Evolutionary conservation across 2,329 filamentous ascomycete species (phyloP), one percentile per base, ranked within the genome.

Genomic region (Ceratocystis albifundus): DNA sequence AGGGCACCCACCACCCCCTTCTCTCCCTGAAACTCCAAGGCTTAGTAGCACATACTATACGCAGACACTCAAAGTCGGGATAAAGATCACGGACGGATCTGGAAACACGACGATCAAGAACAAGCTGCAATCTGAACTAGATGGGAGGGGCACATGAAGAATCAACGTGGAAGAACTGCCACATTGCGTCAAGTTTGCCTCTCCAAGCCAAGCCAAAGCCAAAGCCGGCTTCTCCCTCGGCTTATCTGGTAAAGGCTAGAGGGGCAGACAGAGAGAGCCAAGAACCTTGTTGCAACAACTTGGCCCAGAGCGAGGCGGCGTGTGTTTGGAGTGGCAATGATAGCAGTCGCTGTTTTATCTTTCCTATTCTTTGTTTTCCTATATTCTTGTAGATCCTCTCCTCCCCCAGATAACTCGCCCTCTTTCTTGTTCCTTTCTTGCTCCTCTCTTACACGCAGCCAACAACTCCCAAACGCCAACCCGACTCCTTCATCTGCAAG

Each of bases 401-500:
- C 25, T 17, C 22, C n/a, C 22, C n/a, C 8, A 32, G 22, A 7
- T 15, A 12, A 12, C 32, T 62, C 15, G 41, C 15, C 7, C 22
- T 63, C 25, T 20, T 50, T n/a, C 20, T 63, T 30, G 46, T 63
- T 7, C 28, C 10, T 12, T 30, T n/a, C 10, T n/a, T n/a, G 15
- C 10, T 53, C n/a, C 17, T 25, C n/a, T n/a, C 48, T 25, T n/a
- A 55, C 20, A 5, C 61, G 45, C 28, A 44, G 44, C 36, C 10
- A 62, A 28, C 61, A 20, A 22, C 36, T 28, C 22, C 22, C 44
- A 63, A 63, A 63, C 61, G 61, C 61, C 44, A 63, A 50, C 62
- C 62, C 62, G 28, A 30, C 25, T 48, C 62, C 28, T 53, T 53
- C 62, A 48, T 53, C 61, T 48, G 46, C 44, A 46, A 45, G 28